Evolutionary conservation across 805 yeast species (phyloP), one percentile per base, ranked within the genome.

Genomic region (Pichia paraexigua): DNA sequence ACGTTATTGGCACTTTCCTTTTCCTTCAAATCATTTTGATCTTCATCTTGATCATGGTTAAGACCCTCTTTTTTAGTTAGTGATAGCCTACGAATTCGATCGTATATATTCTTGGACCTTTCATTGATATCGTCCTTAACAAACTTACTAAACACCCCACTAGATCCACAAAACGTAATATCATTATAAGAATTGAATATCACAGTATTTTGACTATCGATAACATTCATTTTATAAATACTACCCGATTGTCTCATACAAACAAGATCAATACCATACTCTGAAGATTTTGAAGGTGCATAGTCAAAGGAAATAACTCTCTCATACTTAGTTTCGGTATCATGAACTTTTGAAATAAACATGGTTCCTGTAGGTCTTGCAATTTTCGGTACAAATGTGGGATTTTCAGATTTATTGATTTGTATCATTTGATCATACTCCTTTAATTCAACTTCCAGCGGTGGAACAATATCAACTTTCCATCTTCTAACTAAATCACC

Each of bases 231-330:
- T 52, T 85, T 74, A 66, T 86, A 90, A 0, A 90, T 82, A 49
- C 87, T 84, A 4, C 97, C 97, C 1, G 95, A 86, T 60, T 88
- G 95, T 56, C 97, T 73, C 85, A 91, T 85, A 65, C 97, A 90
- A 28, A 91, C 80, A 52, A 87, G 74, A 58, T 84, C 81, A 10
- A 86, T 76, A 1, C 80, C 77, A 22, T 82, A 75, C n/a, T 64
- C 68, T 2, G 79, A 70, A 7, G 61, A 50, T 3, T 67, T 53
- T 51, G 78, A 80, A 0, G 83, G 81, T n/a, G 83, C 78, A 63
- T 89, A 90, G 64, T 90, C 97, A 67, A 85, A 90, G 0, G 96
- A 83, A 1, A 85, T 81, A 1, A 90, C 95, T 58, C 91, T 76
- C 57, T 90, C 96, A 60, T 78, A 82, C 49, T 84, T 86, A 0